Evolutionary conservation across 768 basidiomycete genomes (phyloP), one percentile per base, ranked within the genome.

Genomic region (Mycena crocata): DNA sequence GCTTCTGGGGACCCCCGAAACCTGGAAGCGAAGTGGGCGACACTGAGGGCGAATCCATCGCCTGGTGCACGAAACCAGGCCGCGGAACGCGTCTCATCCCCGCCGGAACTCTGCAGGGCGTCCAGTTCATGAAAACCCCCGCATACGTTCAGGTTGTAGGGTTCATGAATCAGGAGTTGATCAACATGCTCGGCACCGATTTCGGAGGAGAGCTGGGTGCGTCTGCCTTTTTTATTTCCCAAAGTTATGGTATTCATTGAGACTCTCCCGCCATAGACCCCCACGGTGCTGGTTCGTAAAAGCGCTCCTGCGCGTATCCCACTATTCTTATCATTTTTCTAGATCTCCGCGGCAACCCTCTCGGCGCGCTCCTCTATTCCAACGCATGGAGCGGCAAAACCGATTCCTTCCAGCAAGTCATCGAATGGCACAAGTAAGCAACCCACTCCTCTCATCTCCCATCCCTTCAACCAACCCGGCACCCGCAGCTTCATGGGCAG

Each of bases 261-360:
- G 17, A 13, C 49, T 35, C 9, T 19, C 35, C 35, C 12, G n/a
- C n/a, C 26, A 28, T 23, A 69, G 69, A 93, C 76, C 87, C 91
- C 19, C 89, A 90, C 67, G 92, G 92, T 63, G 90, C 91, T 66
- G 92, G n/a, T n/a, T n/a, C n/a, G n/a, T n/a, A n/a, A n/a, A n/a
- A n/a, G n/a, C n/a, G n/a, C n/a, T n/a, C n/a, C n/a, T n/a, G n/a
- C n/a, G n/a, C n/a, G n/a, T n/a, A n/a, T n/a, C n/a, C n/a, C n/a
- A n/a, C n/a, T n/a, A n/a, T n/a, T n/a, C n/a, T n/a, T n/a, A n/a
- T n/a, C n/a, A n/a, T n/a, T n/a, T n/a, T n/a, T n/a, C n/a, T n/a
- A n/a, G n/a, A 64, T 56, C 72, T 81, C 86, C 10, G 84, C 55
- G 89, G 89, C 8, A 90, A 88, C 77, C 86, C 86, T 14, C 76